phyloP scores from a whole-genome alignment of 1,284 basidiomycete genomes.

The Caloboletus firmus region DNA sequence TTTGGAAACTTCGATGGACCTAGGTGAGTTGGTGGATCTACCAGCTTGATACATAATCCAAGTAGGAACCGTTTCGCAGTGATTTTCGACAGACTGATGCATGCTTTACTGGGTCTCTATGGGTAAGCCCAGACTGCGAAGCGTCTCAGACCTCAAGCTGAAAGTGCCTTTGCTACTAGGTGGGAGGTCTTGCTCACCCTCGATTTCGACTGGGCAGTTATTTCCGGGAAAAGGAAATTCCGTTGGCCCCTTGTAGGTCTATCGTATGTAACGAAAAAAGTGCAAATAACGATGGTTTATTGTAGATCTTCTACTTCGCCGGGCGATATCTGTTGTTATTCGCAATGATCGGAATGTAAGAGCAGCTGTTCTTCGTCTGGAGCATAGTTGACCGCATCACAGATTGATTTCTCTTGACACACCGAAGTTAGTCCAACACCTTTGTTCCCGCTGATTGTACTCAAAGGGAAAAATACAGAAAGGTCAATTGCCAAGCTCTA shows the following conservation, averaged over 20 bases:
- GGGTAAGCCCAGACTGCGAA: conserved; percentile 17
- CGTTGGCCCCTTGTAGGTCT: conserved; percentile 34
- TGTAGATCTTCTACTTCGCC: conserved; percentile 32
- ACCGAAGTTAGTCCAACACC: conserved; percentile 19
- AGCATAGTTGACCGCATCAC: conserved; percentile 9
- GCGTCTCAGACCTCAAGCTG: neutral
- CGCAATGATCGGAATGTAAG: conserved; percentile 37
- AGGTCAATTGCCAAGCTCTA: conserved; percentile 29
- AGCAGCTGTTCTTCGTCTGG: neutral
- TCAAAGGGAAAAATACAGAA: conserved; percentile 10
- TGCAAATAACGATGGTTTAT: neutral
- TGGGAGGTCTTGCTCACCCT: conserved; percentile 35
- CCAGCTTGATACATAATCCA: neutral
- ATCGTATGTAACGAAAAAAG: neutral
- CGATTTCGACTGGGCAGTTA: conserved; percentile 33
- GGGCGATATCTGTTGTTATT: conserved; percentile 35
- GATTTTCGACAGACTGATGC: conserved; percentile 30
- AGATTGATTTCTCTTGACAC: conserved; percentile 34
- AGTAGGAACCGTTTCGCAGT: conserved; percentile 10
- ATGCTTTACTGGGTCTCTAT: conserved; percentile 31
- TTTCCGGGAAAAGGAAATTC: conserved; percentile 33
- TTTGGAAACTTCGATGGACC: conserved; percentile 24
- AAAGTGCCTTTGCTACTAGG: conserved; percentile 14
- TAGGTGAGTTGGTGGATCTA: conserved; percentile 16
- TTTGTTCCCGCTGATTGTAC: neutral